Evolutionary conservation across 1,139 yeast species (phyloP).

Genomic region (Meyerozyma elateridarum): DNA sequence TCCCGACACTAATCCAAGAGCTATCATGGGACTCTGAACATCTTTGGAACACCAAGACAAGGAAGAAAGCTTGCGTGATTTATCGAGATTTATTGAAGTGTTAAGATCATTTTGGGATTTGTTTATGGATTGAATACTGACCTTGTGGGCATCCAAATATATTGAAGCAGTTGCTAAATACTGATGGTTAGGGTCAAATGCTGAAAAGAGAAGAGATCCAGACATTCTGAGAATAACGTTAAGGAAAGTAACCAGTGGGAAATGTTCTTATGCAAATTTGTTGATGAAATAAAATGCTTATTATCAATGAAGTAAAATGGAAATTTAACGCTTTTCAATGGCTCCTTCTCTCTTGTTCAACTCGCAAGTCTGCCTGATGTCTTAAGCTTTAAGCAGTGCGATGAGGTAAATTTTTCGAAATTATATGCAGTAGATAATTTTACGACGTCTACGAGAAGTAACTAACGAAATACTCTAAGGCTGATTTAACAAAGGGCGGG

Average conservation of each 20-base stretch:
- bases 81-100: conserved; percentile 49
- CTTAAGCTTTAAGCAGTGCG: not conserved
- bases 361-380: too few species aligned
- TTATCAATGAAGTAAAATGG: too few species aligned
- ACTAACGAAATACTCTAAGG: too few species aligned
- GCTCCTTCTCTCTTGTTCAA: too few species aligned
- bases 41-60: conserved; percentile 51
- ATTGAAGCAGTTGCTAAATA: conserved; percentile 64
- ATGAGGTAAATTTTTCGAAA: conserved; percentile 4
- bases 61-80: conserved; percentile 47
- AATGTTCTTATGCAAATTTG: conserved; percentile 2
- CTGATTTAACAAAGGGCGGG: too few species aligned
- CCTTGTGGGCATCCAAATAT: conserved; percentile 69
- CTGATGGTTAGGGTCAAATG: conserved; percentile 53
- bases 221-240: conserved; percentile 8
- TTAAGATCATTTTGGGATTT: conserved; percentile 34
- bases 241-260: not conserved
- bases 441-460: too few species aligned
- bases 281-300: too few species aligned
- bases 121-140: conserved; percentile 56
- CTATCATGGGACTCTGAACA: conserved; percentile 43
- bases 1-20: conserved; percentile 67
- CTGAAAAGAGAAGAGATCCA: conserved; percentile 27
- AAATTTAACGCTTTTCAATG: too few species aligned
- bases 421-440: too few species aligned